These are phyloP conservation scores for Coniochaeta sp. DNA, from an alignment of 2,329 filamentous ascomycete genomes.

Conservation along the genomic window DNA sequence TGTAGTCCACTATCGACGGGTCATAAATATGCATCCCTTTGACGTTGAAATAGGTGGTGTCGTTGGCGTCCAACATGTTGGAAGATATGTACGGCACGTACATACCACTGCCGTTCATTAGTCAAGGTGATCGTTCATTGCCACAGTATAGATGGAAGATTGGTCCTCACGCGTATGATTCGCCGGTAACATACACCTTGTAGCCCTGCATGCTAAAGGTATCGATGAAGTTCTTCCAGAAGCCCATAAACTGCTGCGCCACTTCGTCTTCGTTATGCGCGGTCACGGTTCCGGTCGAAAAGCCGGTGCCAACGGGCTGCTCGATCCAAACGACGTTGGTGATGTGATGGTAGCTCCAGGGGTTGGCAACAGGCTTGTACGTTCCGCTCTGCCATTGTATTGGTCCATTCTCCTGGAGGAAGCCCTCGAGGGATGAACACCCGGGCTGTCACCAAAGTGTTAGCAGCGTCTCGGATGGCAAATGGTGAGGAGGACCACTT, in stretches of 20 bases:
- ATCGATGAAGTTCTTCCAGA: slow-evolving; percentile 67
- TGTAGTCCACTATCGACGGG: slow-evolving; percentile 41
- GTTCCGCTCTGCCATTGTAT: slow-evolving; percentile 64
- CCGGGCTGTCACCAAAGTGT: slow-evolving; percentile 28
- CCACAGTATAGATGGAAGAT: too few relatives aligned
- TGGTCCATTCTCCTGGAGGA: slow-evolving; percentile 69
- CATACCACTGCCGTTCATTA: slow-evolving; percentile 30
- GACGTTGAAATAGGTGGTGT: slow-evolving; percentile 59
- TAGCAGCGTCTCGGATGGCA: not conserved
- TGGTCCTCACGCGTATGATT: slow-evolving; percentile 48
- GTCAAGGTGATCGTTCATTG: not conserved
- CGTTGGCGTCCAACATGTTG: slow-evolving; percentile 59
- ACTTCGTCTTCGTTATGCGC: slow-evolving; percentile 59
- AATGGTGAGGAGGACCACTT: slow-evolving; percentile 4
- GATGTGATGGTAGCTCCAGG: slow-evolving; percentile 63
- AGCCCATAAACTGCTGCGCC: slow-evolving; percentile 62
- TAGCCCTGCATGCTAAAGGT: slow-evolving; percentile 56
- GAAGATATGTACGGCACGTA: slow-evolving; percentile 64
- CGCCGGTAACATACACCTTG: slow-evolving; percentile 64
- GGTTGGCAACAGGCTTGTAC: slow-evolving; percentile 52
- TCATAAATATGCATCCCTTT: slow-evolving; percentile 64
- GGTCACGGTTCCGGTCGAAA: slow-evolving; percentile 54
- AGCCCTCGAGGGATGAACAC: slow-evolving; percentile 53
- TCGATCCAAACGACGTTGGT: slow-evolving; percentile 72
- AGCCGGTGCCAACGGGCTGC: slow-evolving; percentile 58